phyloP scores from a whole-genome alignment of 1,284 basidiomycete species.

The Cerioporus squamosus region DNA sequence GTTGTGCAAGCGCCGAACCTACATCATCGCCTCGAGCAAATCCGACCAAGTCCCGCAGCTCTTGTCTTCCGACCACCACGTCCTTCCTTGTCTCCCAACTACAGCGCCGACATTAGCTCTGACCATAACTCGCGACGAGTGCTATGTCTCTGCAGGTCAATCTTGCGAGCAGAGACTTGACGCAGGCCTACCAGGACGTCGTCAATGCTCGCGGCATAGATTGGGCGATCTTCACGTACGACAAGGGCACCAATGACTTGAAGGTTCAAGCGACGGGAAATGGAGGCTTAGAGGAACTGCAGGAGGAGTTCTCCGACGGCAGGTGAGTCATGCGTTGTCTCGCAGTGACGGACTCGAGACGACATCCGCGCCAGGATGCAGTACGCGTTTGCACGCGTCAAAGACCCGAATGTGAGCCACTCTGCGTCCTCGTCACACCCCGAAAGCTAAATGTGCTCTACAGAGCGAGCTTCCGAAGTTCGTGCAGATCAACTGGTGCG shows the following conservation, averaged over 20 bases:
- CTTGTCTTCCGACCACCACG: background rate
- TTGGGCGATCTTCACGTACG: slow-evolving; percentile 89
- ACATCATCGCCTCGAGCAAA: background rate
- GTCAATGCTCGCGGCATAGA: slow-evolving; percentile 77
- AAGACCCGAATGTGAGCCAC: slow-evolving; percentile 79
- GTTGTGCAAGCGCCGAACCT: background rate
- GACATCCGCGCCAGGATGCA: slow-evolving; percentile 68
- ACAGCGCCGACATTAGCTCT: background rate
- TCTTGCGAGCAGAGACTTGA: slow-evolving; percentile 72
- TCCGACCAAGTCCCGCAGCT: background rate
- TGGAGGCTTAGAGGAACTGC: slow-evolving; percentile 87
- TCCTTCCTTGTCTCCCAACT: background rate
- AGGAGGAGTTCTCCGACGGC: slow-evolving; percentile 95
- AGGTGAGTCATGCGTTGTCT: slow-evolving; percentile 51
- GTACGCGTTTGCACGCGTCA: slow-evolving; percentile 91
- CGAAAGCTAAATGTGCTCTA: background rate
- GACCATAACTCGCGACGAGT: background rate
- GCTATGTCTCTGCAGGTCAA: slow-evolving; percentile 79
- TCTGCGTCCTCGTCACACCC: background rate
- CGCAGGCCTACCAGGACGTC: slow-evolving; percentile 82
- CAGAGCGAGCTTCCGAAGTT: slow-evolving; percentile 91
- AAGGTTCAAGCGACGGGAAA: slow-evolving; percentile 87
- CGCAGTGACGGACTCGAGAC: background rate
- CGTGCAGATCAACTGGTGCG: slow-evolving; percentile 92
- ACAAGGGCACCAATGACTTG: slow-evolving; percentile 87